A percentile compares a stretch with the other conserved stretches of the same genome.
phyloP scores from a whole-genome alignment of 139 green algal genomes.

The Chlorella sorokiniana region DNA sequence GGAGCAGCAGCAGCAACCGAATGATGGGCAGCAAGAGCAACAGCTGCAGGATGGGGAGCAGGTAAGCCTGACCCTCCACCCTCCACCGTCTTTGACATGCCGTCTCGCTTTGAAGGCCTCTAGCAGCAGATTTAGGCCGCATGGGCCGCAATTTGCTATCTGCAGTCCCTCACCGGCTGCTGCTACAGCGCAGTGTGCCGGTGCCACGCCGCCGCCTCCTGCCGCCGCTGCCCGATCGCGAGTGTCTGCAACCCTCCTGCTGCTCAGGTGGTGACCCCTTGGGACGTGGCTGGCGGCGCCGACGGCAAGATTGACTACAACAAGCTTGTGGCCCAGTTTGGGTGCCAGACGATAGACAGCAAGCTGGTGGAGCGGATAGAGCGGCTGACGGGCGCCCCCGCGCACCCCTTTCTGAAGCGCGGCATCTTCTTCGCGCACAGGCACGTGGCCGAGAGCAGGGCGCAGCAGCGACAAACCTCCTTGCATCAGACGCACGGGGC shows the following conservation, averaged over 20 bases:
- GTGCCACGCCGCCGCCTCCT: neutral
- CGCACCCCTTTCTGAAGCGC: constrained; percentile 93
- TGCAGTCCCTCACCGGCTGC: too few species aligned
- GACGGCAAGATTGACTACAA: constrained; percentile 97
- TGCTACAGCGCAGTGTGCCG: too few species aligned
- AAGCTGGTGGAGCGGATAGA: constrained; percentile 64
- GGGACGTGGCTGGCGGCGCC: constrained; percentile 85
- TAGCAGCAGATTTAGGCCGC: too few species aligned
- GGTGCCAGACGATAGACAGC: constrained; percentile 62
- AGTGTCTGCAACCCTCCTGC: neutral
- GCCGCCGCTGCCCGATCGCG: neutral
- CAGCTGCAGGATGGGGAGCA: constrained; percentile 23
- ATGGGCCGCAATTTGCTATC: neutral
- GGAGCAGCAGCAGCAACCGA: constrained; percentile 23
- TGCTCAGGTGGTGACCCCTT: constrained; percentile 67
- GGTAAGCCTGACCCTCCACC: too few species aligned
- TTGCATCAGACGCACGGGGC: too few species aligned
- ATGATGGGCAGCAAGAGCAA: neutral
- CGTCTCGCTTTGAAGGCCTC: too few species aligned
- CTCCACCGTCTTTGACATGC: too few species aligned
- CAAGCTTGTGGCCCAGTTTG: constrained; percentile 87
- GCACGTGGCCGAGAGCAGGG: too few species aligned
- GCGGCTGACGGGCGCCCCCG: constrained; percentile 70
- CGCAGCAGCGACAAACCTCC: too few species aligned
- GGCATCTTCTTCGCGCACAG: constrained; percentile 96